phyloP scores from a whole-genome alignment of 139 green algal genomes.

The Micractinium sp. region DNA sequence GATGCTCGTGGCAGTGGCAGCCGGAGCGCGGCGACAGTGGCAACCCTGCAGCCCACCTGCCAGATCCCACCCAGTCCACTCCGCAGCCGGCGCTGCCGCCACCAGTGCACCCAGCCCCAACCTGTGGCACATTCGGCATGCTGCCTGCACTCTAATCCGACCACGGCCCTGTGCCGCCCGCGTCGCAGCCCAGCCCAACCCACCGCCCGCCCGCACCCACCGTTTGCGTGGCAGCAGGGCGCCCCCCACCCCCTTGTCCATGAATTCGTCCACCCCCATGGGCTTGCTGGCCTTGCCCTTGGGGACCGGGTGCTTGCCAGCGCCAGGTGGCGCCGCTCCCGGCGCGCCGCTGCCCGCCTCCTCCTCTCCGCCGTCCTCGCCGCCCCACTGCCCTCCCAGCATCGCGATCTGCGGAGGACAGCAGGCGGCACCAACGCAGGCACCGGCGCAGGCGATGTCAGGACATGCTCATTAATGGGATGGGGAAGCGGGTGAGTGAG shows the following conservation, averaged over 20 bases:
- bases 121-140: no score
- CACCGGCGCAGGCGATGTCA: background rate
- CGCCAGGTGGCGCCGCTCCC: background rate
- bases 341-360: background rate
- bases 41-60: no score
- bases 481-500: background rate
- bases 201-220: background rate
- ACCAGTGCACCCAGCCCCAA: no score
- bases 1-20: no score
- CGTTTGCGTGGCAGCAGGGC: slow-evolving; percentile 66
- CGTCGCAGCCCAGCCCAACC: background rate
- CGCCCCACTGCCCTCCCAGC: slow-evolving; percentile 10
- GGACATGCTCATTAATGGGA: background rate
- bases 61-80: no score
- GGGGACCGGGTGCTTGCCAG: slow-evolving; percentile 6
- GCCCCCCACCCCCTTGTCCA: slow-evolving; percentile 45
- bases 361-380: background rate
- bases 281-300: slow-evolving; percentile 36
- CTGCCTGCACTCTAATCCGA: no score
- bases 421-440: background rate
- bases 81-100: no score
- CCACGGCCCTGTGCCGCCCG: no score
- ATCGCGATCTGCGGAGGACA: slow-evolving; percentile 17
- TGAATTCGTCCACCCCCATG: slow-evolving; percentile 45
- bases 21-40: no score